phyloP scores from a whole-genome alignment of 2,329 filamentous ascomycete species.

The Fusarium setosum region DNA sequence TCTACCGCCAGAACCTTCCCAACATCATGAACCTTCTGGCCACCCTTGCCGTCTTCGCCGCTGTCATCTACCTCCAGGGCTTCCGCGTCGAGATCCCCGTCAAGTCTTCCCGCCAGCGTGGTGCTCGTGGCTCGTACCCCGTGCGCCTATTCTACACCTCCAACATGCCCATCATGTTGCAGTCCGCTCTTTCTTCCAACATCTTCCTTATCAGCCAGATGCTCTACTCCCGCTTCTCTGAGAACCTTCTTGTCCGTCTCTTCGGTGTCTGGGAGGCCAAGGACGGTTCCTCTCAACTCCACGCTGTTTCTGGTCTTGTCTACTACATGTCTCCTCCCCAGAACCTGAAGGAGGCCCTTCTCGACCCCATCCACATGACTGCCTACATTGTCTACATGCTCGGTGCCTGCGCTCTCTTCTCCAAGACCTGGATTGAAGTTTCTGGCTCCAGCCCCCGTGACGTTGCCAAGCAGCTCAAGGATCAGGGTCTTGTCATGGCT shows the following conservation, averaged over 20 bases:
- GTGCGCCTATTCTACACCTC: constrained; percentile 99
- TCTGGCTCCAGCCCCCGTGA: constrained; percentile 97
- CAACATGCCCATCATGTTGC: constrained; percentile 99
- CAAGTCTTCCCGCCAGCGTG: constrained; percentile 99
- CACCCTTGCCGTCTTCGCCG: constrained; percentile 92
- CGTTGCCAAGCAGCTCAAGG: constrained; percentile 99
- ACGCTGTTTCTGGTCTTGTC: constrained; percentile 90
- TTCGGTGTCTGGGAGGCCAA: constrained; percentile 98
- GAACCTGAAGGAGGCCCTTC: constrained; percentile 95
- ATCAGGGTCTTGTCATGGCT: constrained; percentile 99
- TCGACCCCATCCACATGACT: constrained; percentile 96
- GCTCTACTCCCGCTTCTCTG: constrained; percentile 98
- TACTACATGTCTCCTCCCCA: constrained; percentile 99
- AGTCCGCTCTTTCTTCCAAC: constrained; percentile 98
- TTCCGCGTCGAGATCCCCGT: constrained; percentile 99
- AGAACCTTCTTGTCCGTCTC: constrained; percentile 97
- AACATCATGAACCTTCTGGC: constrained; percentile 99
- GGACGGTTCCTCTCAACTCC: constrained; percentile 95
- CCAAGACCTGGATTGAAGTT: constrained; percentile 99
- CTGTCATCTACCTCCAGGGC: constrained; percentile 98
- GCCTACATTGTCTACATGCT: constrained; percentile 99
- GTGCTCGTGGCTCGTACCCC: constrained; percentile 97
- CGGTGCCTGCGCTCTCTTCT: constrained; percentile 96
- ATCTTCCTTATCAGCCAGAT: constrained; percentile 99
- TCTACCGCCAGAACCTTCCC: constrained; percentile 99